Evolutionary conservation across 2,329 filamentous ascomycete genomes (phyloP).

Genomic region (Verticillium isaacii): DNA sequence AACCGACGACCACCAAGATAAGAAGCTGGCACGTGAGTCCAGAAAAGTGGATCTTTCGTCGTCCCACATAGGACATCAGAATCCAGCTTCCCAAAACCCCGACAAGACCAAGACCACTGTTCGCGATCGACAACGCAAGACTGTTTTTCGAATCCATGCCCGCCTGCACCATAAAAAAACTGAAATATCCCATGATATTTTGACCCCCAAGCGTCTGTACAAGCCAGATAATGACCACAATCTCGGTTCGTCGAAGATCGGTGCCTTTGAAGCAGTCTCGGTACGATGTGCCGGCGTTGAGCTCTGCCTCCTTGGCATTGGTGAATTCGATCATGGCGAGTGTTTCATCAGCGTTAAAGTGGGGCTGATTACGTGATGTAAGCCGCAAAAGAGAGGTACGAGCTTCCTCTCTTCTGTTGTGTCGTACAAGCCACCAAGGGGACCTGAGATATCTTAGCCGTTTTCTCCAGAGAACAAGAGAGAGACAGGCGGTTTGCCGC

Average conservation of each 20-base stretch:
- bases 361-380: constrained; percentile 29
- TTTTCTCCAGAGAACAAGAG: no score
- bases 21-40: constrained; percentile 36
- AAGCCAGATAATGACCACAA: constrained; percentile 45
- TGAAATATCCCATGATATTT: constrained; percentile 37
- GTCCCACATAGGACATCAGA: constrained; percentile 42
- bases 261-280: constrained; percentile 46
- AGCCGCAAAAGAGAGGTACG: constrained; percentile 36
- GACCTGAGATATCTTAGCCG: constrained; percentile 23
- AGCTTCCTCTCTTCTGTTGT: constrained; percentile 35
- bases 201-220: constrained; percentile 44
- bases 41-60: constrained; percentile 42
- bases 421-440: constrained; percentile 47
- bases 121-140: constrained; percentile 40
- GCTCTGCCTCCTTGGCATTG: constrained; percentile 40
- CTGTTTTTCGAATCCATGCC: constrained; percentile 38
- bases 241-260: constrained; percentile 48
- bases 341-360: constrained; percentile 40
- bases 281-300: constrained; percentile 39
- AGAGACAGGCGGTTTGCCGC: no score
- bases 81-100: constrained; percentile 48
- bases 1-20: constrained; percentile 36
- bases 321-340: constrained; percentile 53
- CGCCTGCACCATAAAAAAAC: constrained; percentile 30
- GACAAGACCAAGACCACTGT: constrained; percentile 44